These are phyloP conservation scores for Corchorus olitorius DNA, from an alignment of 345 rosid genomes.

Conservation along the genomic window DNA sequence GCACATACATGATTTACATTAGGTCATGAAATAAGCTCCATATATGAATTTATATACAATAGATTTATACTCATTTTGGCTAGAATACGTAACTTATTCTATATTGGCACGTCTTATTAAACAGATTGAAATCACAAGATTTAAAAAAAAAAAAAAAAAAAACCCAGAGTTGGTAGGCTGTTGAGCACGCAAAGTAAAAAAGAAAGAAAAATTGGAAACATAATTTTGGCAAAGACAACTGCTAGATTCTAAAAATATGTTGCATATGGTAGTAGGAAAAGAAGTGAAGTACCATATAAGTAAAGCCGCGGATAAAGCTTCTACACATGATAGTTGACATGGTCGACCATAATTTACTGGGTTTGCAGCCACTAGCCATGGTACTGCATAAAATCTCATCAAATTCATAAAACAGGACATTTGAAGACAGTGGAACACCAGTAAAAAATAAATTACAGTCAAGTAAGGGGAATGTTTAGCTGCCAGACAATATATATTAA, in stretches of 20 bases:
- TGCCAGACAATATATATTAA: background rate
- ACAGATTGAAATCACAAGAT: background rate
- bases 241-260: background rate
- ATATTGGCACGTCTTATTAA: background rate
- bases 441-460: background rate
- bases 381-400: conserved; percentile 54
- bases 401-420: background rate
- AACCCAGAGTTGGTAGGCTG: background rate
- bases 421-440: background rate
- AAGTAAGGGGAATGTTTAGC: background rate
- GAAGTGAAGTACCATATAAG: conserved; percentile 63
- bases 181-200: background rate
- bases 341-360: conserved; percentile 98
- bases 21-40: background rate
- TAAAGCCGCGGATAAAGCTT: conserved; percentile 93
- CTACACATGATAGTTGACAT: conserved; percentile 90
- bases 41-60: background rate
- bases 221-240: background rate
- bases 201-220: background rate
- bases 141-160: no score
- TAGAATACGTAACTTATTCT: background rate
- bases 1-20: background rate
- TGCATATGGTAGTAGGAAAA: background rate
- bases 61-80: background rate
- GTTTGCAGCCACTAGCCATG: conserved; percentile 99